These are phyloP conservation scores for Blastomyces parvus DNA, from an alignment of 2,329 filamentous ascomycete genomes.

Conservation along the genomic window DNA sequence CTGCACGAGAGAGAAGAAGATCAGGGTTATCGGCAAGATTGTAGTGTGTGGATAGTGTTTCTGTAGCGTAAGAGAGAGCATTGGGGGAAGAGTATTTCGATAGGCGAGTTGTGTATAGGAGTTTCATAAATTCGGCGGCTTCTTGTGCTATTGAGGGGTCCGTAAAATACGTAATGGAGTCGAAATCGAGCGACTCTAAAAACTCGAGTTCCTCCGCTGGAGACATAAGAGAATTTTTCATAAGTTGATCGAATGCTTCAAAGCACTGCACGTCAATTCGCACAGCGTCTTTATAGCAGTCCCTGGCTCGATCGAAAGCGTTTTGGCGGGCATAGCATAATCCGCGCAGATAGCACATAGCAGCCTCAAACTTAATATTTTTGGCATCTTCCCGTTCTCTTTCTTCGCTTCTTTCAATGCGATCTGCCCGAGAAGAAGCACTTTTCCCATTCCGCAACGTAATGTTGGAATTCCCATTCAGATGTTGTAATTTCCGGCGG, in stretches of 20 bases:
- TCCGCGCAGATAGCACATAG: slow-evolving; percentile 92
- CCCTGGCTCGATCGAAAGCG: slow-evolving; percentile 90
- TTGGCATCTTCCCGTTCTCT: slow-evolving; percentile 59
- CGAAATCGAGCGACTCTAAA: slow-evolving; percentile 80
- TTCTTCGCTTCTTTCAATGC: slow-evolving; percentile 51
- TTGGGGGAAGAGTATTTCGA: slow-evolving; percentile 89
- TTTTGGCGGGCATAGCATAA: slow-evolving; percentile 96
- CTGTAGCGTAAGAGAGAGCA: slow-evolving; percentile 73
- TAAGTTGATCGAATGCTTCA: slow-evolving; percentile 94
- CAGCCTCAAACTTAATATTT: slow-evolving; percentile 80
- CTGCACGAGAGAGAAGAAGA: slow-evolving; percentile 78
- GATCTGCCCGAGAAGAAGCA: slow-evolving; percentile 37
- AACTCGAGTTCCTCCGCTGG: slow-evolving; percentile 87
- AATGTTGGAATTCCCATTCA: slow-evolving; percentile 46
- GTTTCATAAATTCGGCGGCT: slow-evolving; percentile 85
- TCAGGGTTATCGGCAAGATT: slow-evolving; percentile 78
- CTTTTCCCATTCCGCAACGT: slow-evolving; percentile 40
- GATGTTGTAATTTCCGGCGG: slow-evolving; percentile 61
- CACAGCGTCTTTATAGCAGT: slow-evolving; percentile 96
- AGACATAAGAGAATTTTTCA: slow-evolving; percentile 87
- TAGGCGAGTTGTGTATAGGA: slow-evolving; percentile 89
- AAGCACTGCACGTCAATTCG: slow-evolving; percentile 97
- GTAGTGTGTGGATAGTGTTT: slow-evolving; percentile 89
- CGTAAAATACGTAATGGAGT: slow-evolving; percentile 59
- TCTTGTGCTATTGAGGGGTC: slow-evolving; percentile 66